A percentile compares a stretch with the other conserved stretches of the same genome.
Evolutionary conservation across 805 yeast genomes (phyloP).

Genomic region (Myxozyma monticola): DNA sequence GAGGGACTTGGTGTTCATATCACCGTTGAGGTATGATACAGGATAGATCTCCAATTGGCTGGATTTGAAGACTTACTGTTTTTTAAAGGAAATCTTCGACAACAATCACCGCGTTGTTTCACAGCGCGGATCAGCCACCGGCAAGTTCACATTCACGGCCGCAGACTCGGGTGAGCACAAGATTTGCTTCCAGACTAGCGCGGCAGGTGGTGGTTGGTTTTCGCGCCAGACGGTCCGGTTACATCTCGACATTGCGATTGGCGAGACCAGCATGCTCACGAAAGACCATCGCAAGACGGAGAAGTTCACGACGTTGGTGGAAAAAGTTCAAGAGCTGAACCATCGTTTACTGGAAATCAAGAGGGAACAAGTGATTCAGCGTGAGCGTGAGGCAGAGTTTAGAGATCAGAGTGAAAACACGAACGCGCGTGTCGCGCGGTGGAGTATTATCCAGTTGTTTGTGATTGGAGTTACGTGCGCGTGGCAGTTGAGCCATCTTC

Average conservation of each 20-base stretch:
- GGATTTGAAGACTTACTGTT: too few relatives aligned
- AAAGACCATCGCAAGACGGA: constrained; percentile 42
- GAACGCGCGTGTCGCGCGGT: constrained; percentile 66
- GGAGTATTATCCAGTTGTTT: constrained; percentile 71
- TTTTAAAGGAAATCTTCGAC: constrained; percentile 73
- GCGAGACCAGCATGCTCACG: constrained; percentile 65
- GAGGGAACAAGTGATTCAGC: constrained; percentile 63
- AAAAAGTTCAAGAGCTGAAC: constrained; percentile 57
- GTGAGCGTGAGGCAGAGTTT: constrained; percentile 68
- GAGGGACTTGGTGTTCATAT: constrained; percentile 58
- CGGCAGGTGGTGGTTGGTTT: constrained; percentile 57
- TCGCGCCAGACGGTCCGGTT: constrained; percentile 62
- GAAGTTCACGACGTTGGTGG: constrained; percentile 51
- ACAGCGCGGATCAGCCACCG: constrained; percentile 60
- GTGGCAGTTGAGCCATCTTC: constrained; percentile 75
- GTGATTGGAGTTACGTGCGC: constrained; percentile 69
- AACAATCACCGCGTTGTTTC: constrained; percentile 73
- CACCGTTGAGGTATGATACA: constrained; percentile 64
- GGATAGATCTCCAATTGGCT: too few relatives aligned
- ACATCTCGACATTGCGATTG: constrained; percentile 68
- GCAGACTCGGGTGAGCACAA: constrained; percentile 82
- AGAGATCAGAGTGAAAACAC: constrained; percentile 76
- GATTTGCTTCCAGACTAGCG: constrained; percentile 66
- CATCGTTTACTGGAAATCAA: constrained; percentile 58
- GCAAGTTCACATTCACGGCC: constrained; percentile 79